Percentiles rank a stretch among this genome's conserved stretches.
phyloP scores from a whole-genome alignment of 2,329 filamentous ascomycete species.

The Scleromitrula shiraiana region DNA sequence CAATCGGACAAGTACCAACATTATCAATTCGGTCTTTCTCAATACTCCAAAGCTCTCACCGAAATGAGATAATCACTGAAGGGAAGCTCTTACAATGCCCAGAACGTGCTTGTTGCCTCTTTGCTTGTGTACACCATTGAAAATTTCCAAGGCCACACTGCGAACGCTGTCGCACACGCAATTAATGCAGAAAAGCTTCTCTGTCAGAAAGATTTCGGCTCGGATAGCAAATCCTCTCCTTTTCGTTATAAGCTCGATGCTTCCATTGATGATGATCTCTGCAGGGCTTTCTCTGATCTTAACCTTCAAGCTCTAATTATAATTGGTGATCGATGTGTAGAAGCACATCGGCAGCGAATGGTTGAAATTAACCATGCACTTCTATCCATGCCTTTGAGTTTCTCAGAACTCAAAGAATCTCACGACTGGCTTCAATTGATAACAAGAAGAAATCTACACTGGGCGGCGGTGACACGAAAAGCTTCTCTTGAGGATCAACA shows the following conservation, averaged over 20 bases:
- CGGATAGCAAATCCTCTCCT: background rate
- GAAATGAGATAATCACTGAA: constrained; percentile 7
- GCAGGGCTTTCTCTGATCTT: constrained; percentile 3
- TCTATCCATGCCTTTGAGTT: constrained; percentile 5
- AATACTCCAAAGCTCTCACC: constrained; percentile 7
- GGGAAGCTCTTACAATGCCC: background rate
- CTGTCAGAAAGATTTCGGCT: background rate
- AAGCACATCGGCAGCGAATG: background rate
- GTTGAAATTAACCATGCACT: background rate
- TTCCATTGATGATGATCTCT: constrained; percentile 6
- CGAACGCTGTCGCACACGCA: constrained; percentile 7
- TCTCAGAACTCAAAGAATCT: constrained; percentile 8
- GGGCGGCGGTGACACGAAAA: constrained; percentile 1
- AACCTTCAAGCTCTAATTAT: constrained; percentile 9
- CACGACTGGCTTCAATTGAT: constrained; percentile 11
- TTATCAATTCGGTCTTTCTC: constrained; percentile 4
- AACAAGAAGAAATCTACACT: constrained; percentile 12
- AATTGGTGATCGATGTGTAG: background rate
- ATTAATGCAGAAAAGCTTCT: constrained; percentile 6
- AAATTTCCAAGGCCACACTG: constrained; percentile 8
- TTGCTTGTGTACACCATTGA: constrained; percentile 13
- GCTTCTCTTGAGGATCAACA: background rate
- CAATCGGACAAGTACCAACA: background rate
- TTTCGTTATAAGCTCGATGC: background rate
- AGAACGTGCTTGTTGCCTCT: constrained; percentile 8